Base-by-base conservation (phyloP, 139 green algal species). In the Chlorella sp. region DNA sequence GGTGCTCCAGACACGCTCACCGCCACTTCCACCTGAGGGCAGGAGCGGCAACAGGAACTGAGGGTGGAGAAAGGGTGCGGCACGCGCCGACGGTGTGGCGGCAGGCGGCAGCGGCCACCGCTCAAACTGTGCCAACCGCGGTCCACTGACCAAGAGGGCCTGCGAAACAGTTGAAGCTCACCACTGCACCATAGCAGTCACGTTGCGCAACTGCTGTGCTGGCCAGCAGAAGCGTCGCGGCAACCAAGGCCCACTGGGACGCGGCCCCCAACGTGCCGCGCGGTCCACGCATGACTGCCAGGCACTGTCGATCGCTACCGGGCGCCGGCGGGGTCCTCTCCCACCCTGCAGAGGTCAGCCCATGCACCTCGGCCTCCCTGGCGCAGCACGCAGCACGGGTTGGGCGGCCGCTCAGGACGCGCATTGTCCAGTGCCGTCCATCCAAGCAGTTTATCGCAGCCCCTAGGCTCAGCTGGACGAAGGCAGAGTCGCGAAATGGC, bases 141-240 rank as follows among this genome's bases (percentile, higher is more conserved):
- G 32, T 34, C 30, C 3, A 14, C 71, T 37, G 71, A 39, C 34
- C 4, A 4, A 24, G 71, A 18, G 16, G 14, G 28, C 71, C 18
- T 40, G 0, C 32, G 2, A 19, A 16, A 32, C 71, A 39, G 71
- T 78, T 78, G 30, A 22, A 73, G 40, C 87, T 69, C 66, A 91
- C 88, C 81, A 85, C 40, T 7, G 81, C 81, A 22, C 88, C 88
- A 34, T 91, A 88, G 81, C 88, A 91, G 81, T 91, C 88, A 3
- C 39, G 78, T 39, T 81, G 64, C 21, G 37, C 76, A 15, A 30
- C n/a, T 34, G n/a, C 77, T 60, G 42, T 11, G 30, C 37, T 34
- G 9, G 66, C 84, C 37, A 88, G 34, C 21, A 57, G 48, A 57
- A 57, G 48, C 48, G 48, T 57, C 9, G 48, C 30, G 39, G 71